A percentile compares a stretch with the other conserved stretches of the same genome.
Evolutionary conservation across 1,284 basidiomycete genomes (phyloP).

Genomic region (Microbotryum scabiosae): DNA sequence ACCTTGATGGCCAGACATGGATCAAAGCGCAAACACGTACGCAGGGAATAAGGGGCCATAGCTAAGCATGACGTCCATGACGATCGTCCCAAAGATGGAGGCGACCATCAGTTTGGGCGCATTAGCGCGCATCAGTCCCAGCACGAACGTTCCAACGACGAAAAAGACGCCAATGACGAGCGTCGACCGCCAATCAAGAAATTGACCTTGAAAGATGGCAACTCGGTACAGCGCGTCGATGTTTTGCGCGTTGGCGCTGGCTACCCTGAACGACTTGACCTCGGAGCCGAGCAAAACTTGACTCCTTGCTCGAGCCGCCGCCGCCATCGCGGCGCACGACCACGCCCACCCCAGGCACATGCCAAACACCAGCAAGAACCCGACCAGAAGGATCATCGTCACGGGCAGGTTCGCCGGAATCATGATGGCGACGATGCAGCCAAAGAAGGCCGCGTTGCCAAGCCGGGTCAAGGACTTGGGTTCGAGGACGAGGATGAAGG

Average conservation of each 20-base stretch:
- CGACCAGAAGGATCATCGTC: conserved; percentile 40
- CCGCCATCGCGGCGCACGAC: conserved; percentile 61
- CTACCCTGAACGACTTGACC: conserved; percentile 43
- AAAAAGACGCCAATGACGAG: conserved; percentile 62
- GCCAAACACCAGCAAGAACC: conserved; percentile 51
- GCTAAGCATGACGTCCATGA: conserved; percentile 54
- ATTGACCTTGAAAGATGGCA: conserved; percentile 56
- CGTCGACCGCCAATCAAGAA: conserved; percentile 54
- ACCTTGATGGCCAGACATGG: background rate
- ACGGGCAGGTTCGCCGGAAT: conserved; percentile 36
- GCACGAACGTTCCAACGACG: conserved; percentile 54
- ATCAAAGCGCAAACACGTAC: conserved; percentile 27
- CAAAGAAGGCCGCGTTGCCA: conserved; percentile 38
- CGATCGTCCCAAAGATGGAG: conserved; percentile 43
- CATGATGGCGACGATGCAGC: conserved; percentile 33
- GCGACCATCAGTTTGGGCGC: conserved; percentile 52
- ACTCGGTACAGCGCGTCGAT: conserved; percentile 46
- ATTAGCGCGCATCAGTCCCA: conserved; percentile 55
- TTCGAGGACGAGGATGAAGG: conserved; percentile 36
- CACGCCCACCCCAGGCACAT: conserved; percentile 66
- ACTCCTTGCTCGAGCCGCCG: conserved; percentile 52
- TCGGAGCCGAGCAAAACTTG: conserved; percentile 48
- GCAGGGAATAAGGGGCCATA: conserved; percentile 56
- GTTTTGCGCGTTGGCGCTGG: conserved; percentile 46
- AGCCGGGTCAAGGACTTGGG: conserved; percentile 30